These are phyloP conservation scores for Cercospora nicotianae DNA, from an alignment of 2,329 filamentous ascomycete genomes.

Conservation along the genomic window DNA sequence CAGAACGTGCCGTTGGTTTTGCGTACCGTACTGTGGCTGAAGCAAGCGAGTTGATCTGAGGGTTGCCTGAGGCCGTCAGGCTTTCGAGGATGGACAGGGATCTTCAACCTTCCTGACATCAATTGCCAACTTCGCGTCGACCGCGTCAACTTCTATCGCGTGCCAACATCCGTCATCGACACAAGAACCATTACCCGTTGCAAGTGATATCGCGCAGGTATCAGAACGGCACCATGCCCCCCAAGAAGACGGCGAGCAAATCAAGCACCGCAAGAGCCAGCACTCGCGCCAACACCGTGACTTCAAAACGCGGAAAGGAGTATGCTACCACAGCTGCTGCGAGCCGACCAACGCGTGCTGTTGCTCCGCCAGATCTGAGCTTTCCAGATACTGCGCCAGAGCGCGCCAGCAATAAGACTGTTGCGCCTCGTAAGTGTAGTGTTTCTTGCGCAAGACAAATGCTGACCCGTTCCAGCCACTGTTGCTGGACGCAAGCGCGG, in stretches of 20 bases:
- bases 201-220: not conserved
- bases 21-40: not conserved
- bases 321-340: conserved; percentile 34
- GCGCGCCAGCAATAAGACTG: conserved; percentile 7
- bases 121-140: not conserved
- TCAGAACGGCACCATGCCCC: conserved; percentile 21
- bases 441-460: not conserved
- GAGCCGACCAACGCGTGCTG: conserved; percentile 28
- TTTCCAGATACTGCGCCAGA: conserved; percentile 11
- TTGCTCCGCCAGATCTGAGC: conserved; percentile 12
- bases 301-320: conserved; percentile 29
- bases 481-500: not conserved
- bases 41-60: not conserved
- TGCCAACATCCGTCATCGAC: not conserved
- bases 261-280: not conserved
- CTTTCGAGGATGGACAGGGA: not conserved
- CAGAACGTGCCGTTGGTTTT: not conserved
- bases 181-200: not conserved
- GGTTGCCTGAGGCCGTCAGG: not conserved
- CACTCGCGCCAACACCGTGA: conserved; percentile 21
- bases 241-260: conserved; percentile 25
- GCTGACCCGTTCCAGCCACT: not conserved
- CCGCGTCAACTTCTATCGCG: not conserved
- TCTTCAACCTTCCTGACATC: not conserved
- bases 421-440: not conserved